Conservation (phyloP, 352 stramenopile species). For the Phytophthora foliorum region DNA sequence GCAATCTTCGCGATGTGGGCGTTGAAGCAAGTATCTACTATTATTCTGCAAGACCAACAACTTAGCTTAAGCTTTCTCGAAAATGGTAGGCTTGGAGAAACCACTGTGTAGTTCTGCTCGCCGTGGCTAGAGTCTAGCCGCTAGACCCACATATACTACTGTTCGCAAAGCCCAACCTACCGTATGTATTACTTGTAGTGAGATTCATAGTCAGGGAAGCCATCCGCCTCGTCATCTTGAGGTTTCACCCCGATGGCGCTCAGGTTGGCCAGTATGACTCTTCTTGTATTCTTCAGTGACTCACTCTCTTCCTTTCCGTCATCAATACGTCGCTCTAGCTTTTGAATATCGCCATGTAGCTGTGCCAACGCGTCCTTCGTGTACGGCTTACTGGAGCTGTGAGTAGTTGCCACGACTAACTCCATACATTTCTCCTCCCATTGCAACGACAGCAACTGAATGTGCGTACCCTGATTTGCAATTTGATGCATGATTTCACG, state of each 20-base stretch:
- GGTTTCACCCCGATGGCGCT: conserved; percentile 66
- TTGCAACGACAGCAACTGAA: conserved; percentile 23
- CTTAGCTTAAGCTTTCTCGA: conserved; percentile 2
- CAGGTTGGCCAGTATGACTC: conserved; percentile 52
- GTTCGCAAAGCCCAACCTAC: neutral
- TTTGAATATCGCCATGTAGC: conserved; percentile 48
- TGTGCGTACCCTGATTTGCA: conserved; percentile 46
- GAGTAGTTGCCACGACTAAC: conserved; percentile 8
- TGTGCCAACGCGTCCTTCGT: conserved; percentile 3
- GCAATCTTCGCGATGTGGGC: conserved; percentile 62
- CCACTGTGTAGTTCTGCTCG: too few species aligned
- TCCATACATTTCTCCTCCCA: conserved; percentile 40
- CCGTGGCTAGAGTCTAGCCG: too few species aligned
- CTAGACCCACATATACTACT: too few species aligned
- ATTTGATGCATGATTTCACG: conserved; percentile 77
- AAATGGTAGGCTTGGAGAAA: neutral
- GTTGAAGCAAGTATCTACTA: conserved; percentile 80
- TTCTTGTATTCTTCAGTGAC: conserved; percentile 49
- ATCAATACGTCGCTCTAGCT: conserved; percentile 68
- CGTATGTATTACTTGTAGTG: conserved; percentile 59
- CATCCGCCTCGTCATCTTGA: conserved; percentile 59
- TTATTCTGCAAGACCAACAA: conserved; percentile 43
- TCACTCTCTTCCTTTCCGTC: conserved; percentile 49
- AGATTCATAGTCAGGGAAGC: conserved; percentile 50
- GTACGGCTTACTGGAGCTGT: conserved; percentile 2